Percentiles rank a stretch among this genome's conserved stretches.
Conservation (phyloP, 2,329 filamentous ascomycete genomes). For the Chaetomium globosum region DNA sequence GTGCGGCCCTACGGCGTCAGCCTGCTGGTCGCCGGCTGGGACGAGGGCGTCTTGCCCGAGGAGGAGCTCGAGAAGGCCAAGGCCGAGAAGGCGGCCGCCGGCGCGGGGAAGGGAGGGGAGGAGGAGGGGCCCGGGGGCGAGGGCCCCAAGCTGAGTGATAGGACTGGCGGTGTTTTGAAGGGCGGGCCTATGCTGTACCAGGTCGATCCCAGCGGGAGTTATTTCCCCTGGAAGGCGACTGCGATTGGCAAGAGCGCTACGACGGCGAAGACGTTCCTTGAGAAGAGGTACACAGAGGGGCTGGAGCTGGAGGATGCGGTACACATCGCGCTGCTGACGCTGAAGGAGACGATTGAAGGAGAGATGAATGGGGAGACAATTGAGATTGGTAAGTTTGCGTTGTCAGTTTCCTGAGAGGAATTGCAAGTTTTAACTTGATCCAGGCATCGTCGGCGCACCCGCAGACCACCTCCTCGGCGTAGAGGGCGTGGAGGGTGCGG, state of each 20-base stretch:
- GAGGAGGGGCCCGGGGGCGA: constrained; percentile 58
- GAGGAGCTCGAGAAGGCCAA: constrained; percentile 48
- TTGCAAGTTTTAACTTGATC: constrained; percentile 1
- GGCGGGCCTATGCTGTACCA: constrained; percentile 97
- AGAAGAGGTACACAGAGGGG: constrained; percentile 98
- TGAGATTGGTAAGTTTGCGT: constrained; percentile 75
- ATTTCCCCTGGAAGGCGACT: constrained; percentile 99
- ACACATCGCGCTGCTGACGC: constrained; percentile 92
- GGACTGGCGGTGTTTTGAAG: constrained; percentile 94
- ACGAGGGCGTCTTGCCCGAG: constrained; percentile 92
- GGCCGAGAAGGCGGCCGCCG: constrained; percentile 55
- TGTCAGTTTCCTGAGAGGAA: not conserved
- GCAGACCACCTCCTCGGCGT: constrained; percentile 90
- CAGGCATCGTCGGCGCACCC: constrained; percentile 92
- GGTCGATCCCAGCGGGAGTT: constrained; percentile 97
- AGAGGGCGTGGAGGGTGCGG: constrained; percentile 82
- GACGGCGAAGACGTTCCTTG: constrained; percentile 96
- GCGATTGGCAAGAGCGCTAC: constrained; percentile 98
- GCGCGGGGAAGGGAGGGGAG: constrained; percentile 48
- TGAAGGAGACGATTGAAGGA: constrained; percentile 99
- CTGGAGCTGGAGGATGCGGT: constrained; percentile 97
- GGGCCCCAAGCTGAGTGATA: constrained; percentile 74
- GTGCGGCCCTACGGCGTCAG: constrained; percentile 96
- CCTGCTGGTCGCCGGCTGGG: constrained; percentile 94
- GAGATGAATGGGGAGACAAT: constrained; percentile 99